Conservation (phyloP, 768 basidiomycete genomes). For the Russula brevipes region DNA sequence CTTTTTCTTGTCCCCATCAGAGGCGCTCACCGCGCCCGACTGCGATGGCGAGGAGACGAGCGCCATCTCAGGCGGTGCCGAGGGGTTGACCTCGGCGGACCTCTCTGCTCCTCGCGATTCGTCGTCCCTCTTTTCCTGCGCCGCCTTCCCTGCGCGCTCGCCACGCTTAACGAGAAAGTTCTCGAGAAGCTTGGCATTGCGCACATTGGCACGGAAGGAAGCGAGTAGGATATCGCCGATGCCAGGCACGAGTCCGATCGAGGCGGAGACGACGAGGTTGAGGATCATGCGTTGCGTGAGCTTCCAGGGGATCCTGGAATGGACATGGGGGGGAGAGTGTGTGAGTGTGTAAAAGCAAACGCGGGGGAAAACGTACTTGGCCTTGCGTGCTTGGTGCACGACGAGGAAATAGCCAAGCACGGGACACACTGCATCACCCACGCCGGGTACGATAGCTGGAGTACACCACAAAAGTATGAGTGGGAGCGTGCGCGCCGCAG, state of each 20-base stretch:
- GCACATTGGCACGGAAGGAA: slow-evolving; percentile 78
- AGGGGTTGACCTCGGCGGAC: background rate
- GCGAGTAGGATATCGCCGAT: slow-evolving; percentile 75
- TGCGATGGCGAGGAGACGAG: background rate
- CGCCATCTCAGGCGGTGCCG: background rate
- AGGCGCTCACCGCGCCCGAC: background rate
- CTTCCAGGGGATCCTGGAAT: slow-evolving; percentile 48
- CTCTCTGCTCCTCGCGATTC: background rate
- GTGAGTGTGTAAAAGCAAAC: too few relatives aligned
- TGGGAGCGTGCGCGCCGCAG: background rate
- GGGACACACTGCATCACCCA: slow-evolving; percentile 61
- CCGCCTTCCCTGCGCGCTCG: background rate
- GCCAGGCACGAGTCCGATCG: slow-evolving; percentile 62
- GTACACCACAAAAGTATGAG: background rate
- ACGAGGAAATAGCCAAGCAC: slow-evolving; percentile 71
- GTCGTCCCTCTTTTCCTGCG: background rate
- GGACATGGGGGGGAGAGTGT: too few relatives aligned
- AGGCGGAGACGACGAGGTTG: slow-evolving; percentile 67
- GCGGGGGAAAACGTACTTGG: slow-evolving; percentile 45
- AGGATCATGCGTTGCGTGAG: slow-evolving; percentile 68
- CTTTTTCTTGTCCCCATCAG: background rate
- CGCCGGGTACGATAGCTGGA: slow-evolving; percentile 58
- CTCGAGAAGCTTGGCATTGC: slow-evolving; percentile 83
- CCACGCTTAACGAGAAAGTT: slow-evolving; percentile 78
- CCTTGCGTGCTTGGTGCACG: slow-evolving; percentile 65